These are phyloP conservation scores for Colletotrichum sp. DNA, from an alignment of 2,329 filamentous ascomycete genomes.

Conservation along the genomic window DNA sequence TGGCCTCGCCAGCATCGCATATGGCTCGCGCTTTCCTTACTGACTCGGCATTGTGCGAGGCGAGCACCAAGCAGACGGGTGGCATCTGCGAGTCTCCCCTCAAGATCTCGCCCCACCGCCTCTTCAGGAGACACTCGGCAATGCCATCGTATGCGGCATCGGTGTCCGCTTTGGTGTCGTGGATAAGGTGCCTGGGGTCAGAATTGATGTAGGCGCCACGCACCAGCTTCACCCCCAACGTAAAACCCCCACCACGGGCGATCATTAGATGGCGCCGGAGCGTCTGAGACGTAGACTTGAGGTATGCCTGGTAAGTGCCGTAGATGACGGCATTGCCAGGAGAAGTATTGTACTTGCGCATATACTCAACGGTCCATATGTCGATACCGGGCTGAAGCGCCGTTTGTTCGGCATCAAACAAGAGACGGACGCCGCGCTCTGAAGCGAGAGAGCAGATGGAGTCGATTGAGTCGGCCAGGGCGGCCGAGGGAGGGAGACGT, in stretches of 20 bases:
- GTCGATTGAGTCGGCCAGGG: slow-evolving; percentile 73
- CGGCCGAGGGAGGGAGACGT: slow-evolving; percentile 64
- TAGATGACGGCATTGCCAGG: slow-evolving; percentile 73
- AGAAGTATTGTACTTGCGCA: slow-evolving; percentile 75
- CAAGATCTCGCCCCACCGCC: slow-evolving; percentile 57
- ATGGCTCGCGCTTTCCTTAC: slow-evolving; percentile 63
- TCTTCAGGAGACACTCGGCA: slow-evolving; percentile 68
- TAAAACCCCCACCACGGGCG: slow-evolving; percentile 66
- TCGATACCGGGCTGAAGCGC: slow-evolving; percentile 81
- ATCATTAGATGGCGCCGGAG: slow-evolving; percentile 64
- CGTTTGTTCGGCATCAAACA: slow-evolving; percentile 88
- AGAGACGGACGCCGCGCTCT: slow-evolving; percentile 71
- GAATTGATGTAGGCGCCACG: slow-evolving; percentile 76
- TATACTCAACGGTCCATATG: slow-evolving; percentile 78
- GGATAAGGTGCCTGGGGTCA: slow-evolving; percentile 73
- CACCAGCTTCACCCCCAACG: slow-evolving; percentile 77
- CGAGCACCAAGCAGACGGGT: slow-evolving; percentile 70
- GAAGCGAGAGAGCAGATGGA: slow-evolving; percentile 76
- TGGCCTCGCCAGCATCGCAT: slow-evolving; percentile 48
- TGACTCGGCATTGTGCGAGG: slow-evolving; percentile 81
- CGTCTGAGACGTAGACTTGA: slow-evolving; percentile 65
- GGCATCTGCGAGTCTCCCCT: slow-evolving; percentile 53
- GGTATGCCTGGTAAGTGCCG: slow-evolving; percentile 80
- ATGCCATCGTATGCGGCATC: slow-evolving; percentile 77
- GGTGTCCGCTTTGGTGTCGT: slow-evolving; percentile 74